Base-by-base conservation (phyloP, 2,329 filamentous ascomycete genomes). In the Rachicladosporium sp. region DNA sequence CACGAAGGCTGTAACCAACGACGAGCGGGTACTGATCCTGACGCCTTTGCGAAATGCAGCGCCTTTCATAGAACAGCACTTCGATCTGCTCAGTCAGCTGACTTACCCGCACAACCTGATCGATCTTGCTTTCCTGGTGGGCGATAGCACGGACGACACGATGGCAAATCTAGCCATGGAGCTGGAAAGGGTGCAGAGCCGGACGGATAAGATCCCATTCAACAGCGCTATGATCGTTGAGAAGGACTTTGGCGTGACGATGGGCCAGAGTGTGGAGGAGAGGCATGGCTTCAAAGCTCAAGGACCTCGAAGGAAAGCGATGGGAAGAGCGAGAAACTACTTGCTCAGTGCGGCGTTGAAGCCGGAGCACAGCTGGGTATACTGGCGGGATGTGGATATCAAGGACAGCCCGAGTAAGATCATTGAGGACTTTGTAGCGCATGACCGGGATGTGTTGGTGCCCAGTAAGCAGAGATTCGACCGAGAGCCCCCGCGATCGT, bases 351-450 rank as follows among this genome's bases (percentile, higher is more conserved):
- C 85, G 0, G 81, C 91, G 3, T 59, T 98, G 53, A 93, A 93
- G 67, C 78, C 87, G 0, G 87, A 96, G 45, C 91, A 98, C 59
- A 89, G 87, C 6, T 98, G 91, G 91, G 88, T 96, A 6, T 96
- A 95, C 62, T 98, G 91, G 91, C 78, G 91, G 44, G 91, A 98
- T 60, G 88, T 94, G 36, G 91, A 98, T 61, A 95, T 98, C 52
- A 78, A 84, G 35, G 88, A 98, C 57, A 93, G 82, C 59, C 86
- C 89, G 2, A 73, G 74, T 47, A 80, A 75, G 56, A 93, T 98
- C 45, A 70, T 98, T 29, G 88, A 98, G 65, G 91, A 98, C 55
- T 93, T 98, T 51, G 82, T 93, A 53, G 84, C 85, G 12, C 91
- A 96, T 56, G 84, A 98, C 60, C 79, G 80, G 56, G 91, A 98